Evolutionary conservation across 305 asterid genomes (phyloP).

Genomic region (Fraxinus albicans): DNA sequence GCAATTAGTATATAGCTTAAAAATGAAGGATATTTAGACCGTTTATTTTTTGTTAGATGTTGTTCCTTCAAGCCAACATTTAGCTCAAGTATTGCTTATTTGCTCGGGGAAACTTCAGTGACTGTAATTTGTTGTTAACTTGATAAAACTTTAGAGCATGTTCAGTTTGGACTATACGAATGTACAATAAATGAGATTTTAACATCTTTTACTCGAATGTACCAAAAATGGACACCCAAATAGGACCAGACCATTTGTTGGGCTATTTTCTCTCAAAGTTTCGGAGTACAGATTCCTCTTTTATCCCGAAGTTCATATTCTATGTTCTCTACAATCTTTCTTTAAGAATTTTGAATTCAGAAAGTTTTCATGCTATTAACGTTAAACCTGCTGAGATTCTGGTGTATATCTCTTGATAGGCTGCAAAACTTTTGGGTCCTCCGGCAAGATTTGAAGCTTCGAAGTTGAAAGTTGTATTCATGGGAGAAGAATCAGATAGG

Average conservation of each 20-base stretch:
- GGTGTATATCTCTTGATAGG: slow-evolving; percentile 38
- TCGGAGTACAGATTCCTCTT: not conserved
- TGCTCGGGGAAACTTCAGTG: not conserved
- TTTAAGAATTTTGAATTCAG: not conserved
- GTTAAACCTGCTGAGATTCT: not conserved
- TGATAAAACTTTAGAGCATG: not conserved
- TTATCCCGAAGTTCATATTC: not conserved
- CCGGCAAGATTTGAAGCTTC: slow-evolving; percentile 92
- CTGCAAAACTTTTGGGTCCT: slow-evolving; percentile 81
- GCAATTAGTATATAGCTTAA: not conserved
- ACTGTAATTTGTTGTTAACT: not conserved
- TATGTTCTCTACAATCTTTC: not conserved
- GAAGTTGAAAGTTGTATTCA: slow-evolving; percentile 64
- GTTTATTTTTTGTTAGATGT: too few relatives aligned
- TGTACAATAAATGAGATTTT: not conserved
- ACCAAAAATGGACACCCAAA: not conserved
- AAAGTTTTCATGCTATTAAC: not conserved
- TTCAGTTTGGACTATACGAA: not conserved
- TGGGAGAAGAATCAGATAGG: slow-evolving; percentile 50
- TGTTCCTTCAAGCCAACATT: too few relatives aligned
- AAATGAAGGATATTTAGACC: too few relatives aligned
- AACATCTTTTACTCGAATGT: not conserved
- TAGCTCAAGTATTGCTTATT: too few relatives aligned
- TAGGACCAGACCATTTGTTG: not conserved
- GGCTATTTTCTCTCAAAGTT: not conserved